Evolutionary conservation across 1,139 yeast species (phyloP), one percentile per base, ranked within the genome.

Genomic region (Diutina catenulata): DNA sequence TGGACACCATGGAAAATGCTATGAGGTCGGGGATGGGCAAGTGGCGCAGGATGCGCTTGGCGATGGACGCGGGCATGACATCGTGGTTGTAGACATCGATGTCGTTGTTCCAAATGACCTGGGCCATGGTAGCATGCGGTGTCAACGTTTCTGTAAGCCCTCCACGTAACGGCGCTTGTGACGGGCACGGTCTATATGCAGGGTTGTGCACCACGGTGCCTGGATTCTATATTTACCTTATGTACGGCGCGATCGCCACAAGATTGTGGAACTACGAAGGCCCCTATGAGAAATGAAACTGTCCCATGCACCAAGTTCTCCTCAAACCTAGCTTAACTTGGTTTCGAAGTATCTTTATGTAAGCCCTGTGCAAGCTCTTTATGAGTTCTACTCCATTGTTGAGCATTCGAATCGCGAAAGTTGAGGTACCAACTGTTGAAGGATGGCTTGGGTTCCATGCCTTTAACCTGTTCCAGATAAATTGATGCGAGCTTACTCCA

Each of bases 81-180:
- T 57, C 57, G 7, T 59, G 53, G 43, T 67, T 59, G 43, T 67
- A 67, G 21, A 65, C 72, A 44, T 67, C 72, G 33, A 67, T 67
- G 48, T 67, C 73, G 6, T 66, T 47, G 46, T 67, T 67, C 73
- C 73, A 67, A 43, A 66, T 56, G 38, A 67, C 71, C 45, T 62
- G 68, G 11, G 73, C 65, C 71, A 65, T 66, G 18, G 28, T 40
- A 13, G 16, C 28, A 13, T 10, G 28, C 14, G 28, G 28, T 16
- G 14, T 25, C 16, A 2, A 13, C 28, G 16, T 16, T 25, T 9
- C 14, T 25, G 28, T 5, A 14, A 16, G n/a, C 28, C 28, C 28
- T 9, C 28, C 15, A 13, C 28, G 28, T 25, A 25, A n/a, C 28
- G 14, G 8, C 6, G 4, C 2, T n/a, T 25, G 28, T 25, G 16